Base-by-base conservation (phyloP, 2,329 filamentous ascomycete genomes). In the Nemania sp. region DNA sequence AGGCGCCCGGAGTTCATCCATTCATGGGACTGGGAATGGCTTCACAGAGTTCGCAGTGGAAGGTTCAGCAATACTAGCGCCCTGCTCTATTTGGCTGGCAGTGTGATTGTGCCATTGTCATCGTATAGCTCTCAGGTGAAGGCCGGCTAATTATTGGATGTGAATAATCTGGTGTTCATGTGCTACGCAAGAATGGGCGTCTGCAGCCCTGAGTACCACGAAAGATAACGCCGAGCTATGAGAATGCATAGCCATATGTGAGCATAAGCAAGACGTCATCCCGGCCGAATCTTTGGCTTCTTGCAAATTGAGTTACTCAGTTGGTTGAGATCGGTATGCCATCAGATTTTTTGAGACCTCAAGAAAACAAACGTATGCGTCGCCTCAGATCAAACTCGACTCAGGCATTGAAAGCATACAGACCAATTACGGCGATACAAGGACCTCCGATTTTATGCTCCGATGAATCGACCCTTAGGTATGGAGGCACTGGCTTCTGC, bases 181-280 rank as follows among this genome's bases (percentile, higher is more conserved):
- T 56, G 43, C 49, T 46, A 53, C 20, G 53, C 55, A 15, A 52
- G 34, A n/a, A 42, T 43, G 9, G 43, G 56, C 48, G 39, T 52
- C 30, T 54, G 58, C 62, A 42, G 48, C 57, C 40, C 59, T 71
- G 57, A 68, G 66, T 50, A 68, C 70, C 37, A 75, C 63, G 20
- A 68, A 72, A 51, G 70, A 69, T 33, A 66, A 64, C 41, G 64
- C 66, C 9, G 53, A 69, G 12, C 64, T 72, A 44, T 66, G 44
- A 22, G 24, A 39, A 28, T 9, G 6, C 22, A 20, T 17, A 9
- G 19, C 36, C 8, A 5, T 39, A 39, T 20, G 15, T 20, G 36
- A 17, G 2, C 23, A 12, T 12, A 20, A 22, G 36, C 6, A 8
- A 6, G 19, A 36, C 5, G 9, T 39, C 19, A 12, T 22, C 11